Evolutionary conservation across 129 eudicot genomes (phyloP), one percentile per base, ranked within the genome.

Genomic region (Glebionis coronaria): DNA sequence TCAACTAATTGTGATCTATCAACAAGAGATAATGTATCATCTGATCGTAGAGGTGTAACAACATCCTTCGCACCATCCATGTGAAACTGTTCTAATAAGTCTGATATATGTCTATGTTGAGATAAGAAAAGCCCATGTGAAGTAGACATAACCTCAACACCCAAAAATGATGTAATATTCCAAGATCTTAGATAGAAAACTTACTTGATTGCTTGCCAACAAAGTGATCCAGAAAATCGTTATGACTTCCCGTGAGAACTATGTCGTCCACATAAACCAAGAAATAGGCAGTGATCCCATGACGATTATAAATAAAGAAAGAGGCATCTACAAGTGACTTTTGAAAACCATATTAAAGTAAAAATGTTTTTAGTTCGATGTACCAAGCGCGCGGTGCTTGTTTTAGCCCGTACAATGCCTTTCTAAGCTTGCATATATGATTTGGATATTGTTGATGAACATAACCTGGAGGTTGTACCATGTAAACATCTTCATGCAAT

Each of bases 301-400:
- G 4, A 28, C 9, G 12, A 0, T 38, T 29, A 4, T 20, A 56
- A 14, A 69, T 54, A 13, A 56, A 69, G 2, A 69, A 12, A 0
- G 50, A 71, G 4, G 31, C 21, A 58, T 52, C 68, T 0, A 49
- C 18, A 4, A 23, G 21, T 0, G 60, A 58, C 4, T 15, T 59
- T 0, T 3, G 2, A 7, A 71, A 71, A 1, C 44, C 59, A 12
- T n/a, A 3, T 0, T 10, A 0, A 5, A 71, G 7, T 0, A 59
- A 10, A 4, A 58, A 59, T 4, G 18, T 2, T 12, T 27, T 23
- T 1, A 71, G 50, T 11, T 40, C 13, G 0, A 13, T 15, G 19
- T 42, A 59, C 75, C 68, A 71, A 2, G 75, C 67, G 0, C 56
- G 40, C 0, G 50, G 68, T 4, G 35, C 31, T 16, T 71, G 68